Conservation (phyloP, 768 basidiomycete genomes). For the Pulveroboletus sp. region DNA sequence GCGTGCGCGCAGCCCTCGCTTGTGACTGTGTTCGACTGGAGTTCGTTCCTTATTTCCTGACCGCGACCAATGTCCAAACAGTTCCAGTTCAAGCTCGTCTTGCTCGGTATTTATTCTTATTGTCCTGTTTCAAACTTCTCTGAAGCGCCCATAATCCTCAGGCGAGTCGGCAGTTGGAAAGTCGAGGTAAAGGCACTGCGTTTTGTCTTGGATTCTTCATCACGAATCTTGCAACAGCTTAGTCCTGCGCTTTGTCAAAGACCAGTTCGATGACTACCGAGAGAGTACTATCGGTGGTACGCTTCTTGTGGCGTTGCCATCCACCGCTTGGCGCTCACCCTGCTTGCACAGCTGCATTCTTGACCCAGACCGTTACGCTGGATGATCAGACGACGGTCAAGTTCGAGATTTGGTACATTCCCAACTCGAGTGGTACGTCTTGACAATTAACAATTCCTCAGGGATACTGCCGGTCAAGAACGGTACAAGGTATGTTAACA, state of each 20-base stretch:
- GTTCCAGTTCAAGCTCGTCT: slow-evolving; percentile 93
- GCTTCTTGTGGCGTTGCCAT: not conserved
- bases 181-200: slow-evolving; percentile 59
- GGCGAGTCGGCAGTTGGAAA: slow-evolving; percentile 99
- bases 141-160: slow-evolving; percentile 35
- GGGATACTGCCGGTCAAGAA: slow-evolving; percentile 97
- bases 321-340: slow-evolving; percentile 12
- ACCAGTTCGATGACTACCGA: slow-evolving; percentile 93
- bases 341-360: slow-evolving; percentile 72
- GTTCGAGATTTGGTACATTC: slow-evolving; percentile 90
- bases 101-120: slow-evolving; percentile 61
- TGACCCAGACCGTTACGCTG: slow-evolving; percentile 94
- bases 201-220: slow-evolving; percentile 21
- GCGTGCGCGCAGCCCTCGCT: no score
- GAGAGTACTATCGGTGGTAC: slow-evolving; percentile 91
- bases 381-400: slow-evolving; percentile 90
- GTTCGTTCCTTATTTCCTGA: slow-evolving; percentile 19
- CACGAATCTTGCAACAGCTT: slow-evolving; percentile 48
- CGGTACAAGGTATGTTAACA: slow-evolving; percentile 70
- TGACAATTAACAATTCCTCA: slow-evolving; percentile 25
- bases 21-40: not conserved
- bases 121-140: not conserved
- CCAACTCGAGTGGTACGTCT: not conserved
- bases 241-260: slow-evolving; percentile 94
- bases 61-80: slow-evolving; percentile 77